Evolutionary conservation across 1,284 basidiomycete species (phyloP), one percentile per base, ranked within the genome.

Genomic region (Grifola frondosa): DNA sequence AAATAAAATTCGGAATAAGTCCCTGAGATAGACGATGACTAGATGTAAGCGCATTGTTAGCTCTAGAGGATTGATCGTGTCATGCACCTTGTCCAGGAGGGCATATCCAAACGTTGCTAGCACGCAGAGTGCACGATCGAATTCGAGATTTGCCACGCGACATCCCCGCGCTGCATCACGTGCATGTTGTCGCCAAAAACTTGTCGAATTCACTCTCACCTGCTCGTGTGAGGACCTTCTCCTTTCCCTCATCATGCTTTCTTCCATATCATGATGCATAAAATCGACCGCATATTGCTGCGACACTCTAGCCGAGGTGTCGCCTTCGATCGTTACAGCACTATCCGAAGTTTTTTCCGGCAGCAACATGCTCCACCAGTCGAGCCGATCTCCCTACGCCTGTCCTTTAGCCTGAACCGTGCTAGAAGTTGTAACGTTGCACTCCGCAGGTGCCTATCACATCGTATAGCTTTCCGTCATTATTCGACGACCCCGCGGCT

Each of bases 1-100:
- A 61, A 23, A 84, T 52, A 42, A 79, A 73, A 57, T 88, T 84
- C 10, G 84, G 84, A 19, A 88, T 67, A 2, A 76, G 45, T 19
- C 80, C 79, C 77, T 81, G 46, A 32, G 26, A 4, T 10, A 8
- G 4, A 23, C 10, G 10, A 11, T 37, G 17, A 43, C 19, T 3
- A 0, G 22, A 15, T 21, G 20, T 17, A 16, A 21, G n/a, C 2
- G 11, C 6, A 17, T n/a, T 24, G 17, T n/a, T 22, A 3, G 7
- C 16, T 39, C n/a, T 10, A 9, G 25, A 6, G 3, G 6, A n/a
- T 6, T 12, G 11, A 40, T 3, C 12, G 11, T 13, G 29, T n/a
- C 7, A 16, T 30, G 22, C 37, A 63, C 60, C 57, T 57, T 56
- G 49, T 65, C 61, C 2, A 65, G 45, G 30, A 63, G 52, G 26